A percentile compares a stretch with the other conserved stretches of the same genome.
Conservation (phyloP, 108 stramenopile species). For the Nitzschia sp. region DNA sequence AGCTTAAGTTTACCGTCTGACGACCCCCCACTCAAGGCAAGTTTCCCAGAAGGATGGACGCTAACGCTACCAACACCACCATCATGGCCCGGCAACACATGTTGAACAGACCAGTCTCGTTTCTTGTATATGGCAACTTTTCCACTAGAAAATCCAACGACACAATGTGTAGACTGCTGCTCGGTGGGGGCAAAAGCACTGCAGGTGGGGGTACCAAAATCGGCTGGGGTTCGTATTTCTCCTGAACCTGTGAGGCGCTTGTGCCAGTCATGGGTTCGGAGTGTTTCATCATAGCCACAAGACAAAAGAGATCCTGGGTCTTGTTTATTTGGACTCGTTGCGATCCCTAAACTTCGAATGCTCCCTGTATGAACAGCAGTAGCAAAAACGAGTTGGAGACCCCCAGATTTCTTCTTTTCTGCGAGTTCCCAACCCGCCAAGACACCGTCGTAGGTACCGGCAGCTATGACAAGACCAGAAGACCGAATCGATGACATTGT, state of each 20-base stretch:
- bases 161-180: conserved; percentile 61
- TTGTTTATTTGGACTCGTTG: conserved; percentile 25
- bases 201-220: conserved; percentile 77
- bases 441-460: conserved; percentile 88
- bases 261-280: conserved; percentile 64
- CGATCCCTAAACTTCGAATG: conserved; percentile 66
- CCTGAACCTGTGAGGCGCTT: conserved; percentile 55
- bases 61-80: conserved; percentile 70
- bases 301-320: conserved; percentile 71
- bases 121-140: conserved; percentile 85
- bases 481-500: conserved; percentile 22
- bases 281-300: conserved; percentile 80
- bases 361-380: conserved; percentile 77
- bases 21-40: conserved; percentile 76
- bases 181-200: conserved; percentile 78
- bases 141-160: conserved; percentile 73
- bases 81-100: conserved; percentile 80
- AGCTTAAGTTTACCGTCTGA: conserved; percentile 77
- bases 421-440: conserved; percentile 83
- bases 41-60: conserved; percentile 80
- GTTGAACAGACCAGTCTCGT: conserved; percentile 80
- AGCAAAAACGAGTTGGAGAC: conserved; percentile 69
- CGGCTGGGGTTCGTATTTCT: conserved; percentile 73
- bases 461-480: conserved; percentile 44
- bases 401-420: conserved; percentile 18